Base-by-base conservation (phyloP, 768 basidiomycete genomes). In the Dacryopinax primogenitus region DNA sequence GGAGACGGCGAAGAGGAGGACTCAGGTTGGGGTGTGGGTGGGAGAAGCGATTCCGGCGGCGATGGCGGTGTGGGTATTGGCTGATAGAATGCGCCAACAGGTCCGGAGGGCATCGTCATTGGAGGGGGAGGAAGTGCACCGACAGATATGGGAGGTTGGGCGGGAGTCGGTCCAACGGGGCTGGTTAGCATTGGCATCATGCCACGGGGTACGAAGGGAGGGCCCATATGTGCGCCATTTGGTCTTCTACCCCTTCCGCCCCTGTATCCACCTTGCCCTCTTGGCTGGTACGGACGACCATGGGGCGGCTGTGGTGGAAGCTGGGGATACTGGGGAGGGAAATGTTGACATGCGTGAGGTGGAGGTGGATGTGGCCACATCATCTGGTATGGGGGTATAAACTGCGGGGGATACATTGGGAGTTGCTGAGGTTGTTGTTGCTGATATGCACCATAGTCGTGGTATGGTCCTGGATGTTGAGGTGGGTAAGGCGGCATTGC, bases 401-500 rank as follows among this genome's bases (percentile, higher is more conserved):
- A 58, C 51, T 58, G 51, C 13, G 51, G 51, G 4, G 51, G 26
- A 21, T 58, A 58, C 26, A 30, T 58, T 58, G 51, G 51, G 9
- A 28, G 23, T 18, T 58, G 51, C 18, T 58, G 51, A 26, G 51
- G 26, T 11, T 3, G 51, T 6, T 13, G 51, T 28, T 58, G 51
- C 4, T 58, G 26, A 30, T 13, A 58, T 39, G 37, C 37, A n/a
- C n/a, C n/a, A 30, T 58, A 58, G 51, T 58, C 51, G 3, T 23
- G 13, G 18, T 58, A 58, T 6, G 23, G 51, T 6, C 45, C 45
- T 15, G 51, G 26, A 30, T 13, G 51, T 30, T 58, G 51, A 18
- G 51, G 51, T 30, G 51, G 51, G 18, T 58, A 58, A 18, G 51
- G 13, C 13, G 51, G 51, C 51, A 47, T 47, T 47, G 51, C 51